Percentiles rank a stretch among this genome's conserved stretches.
These are phyloP conservation scores for Globisporangium spinosum DNA, from an alignment of 352 stramenopile species.

Conservation along the genomic window DNA sequence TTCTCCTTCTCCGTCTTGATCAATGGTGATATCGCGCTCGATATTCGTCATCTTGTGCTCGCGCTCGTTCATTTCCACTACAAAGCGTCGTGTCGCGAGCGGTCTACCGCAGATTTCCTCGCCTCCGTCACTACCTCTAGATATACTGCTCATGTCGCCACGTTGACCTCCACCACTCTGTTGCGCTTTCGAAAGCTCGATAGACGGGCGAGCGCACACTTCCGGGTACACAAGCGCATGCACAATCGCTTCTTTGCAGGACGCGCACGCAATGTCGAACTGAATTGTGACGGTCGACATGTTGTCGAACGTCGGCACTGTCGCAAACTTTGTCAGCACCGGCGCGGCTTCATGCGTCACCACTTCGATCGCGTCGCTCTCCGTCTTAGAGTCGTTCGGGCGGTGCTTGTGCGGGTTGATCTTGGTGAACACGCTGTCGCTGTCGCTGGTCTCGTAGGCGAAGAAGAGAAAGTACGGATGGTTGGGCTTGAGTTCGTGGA, in stretches of 20 bases:
- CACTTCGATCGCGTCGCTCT: constrained; percentile 49
- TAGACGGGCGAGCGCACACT: constrained; percentile 26
- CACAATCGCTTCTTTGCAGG: constrained; percentile 43
- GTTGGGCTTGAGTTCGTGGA: constrained; percentile 42
- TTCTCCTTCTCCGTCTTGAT: neutral
- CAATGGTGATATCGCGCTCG: constrained; percentile 27
- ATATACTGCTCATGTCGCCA: neutral
- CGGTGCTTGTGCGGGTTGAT: constrained; percentile 61
- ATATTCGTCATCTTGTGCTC: constrained; percentile 37
- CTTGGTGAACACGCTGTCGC: constrained; percentile 62
- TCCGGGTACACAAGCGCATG: constrained; percentile 49
- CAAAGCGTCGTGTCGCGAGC: constrained; percentile 13
- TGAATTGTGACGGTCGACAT: constrained; percentile 50
- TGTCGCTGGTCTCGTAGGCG: constrained; percentile 63
- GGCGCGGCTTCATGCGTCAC: constrained; percentile 51
- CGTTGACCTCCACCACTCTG: neutral
- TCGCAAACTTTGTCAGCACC: constrained; percentile 36
- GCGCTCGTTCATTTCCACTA: constrained; percentile 28
- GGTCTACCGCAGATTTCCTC: neutral
- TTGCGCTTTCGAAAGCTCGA: constrained; percentile 9
- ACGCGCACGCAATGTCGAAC: constrained; percentile 51
- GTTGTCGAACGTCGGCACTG: constrained; percentile 46
- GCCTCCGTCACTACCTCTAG: neutral
- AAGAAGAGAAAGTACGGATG: constrained; percentile 67
- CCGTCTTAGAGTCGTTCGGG: constrained; percentile 34